A percentile compares a stretch with the other conserved stretches of the same genome.
Conservation (phyloP, 345 rosid genomes). For the Euphorbia lathyris region DNA sequence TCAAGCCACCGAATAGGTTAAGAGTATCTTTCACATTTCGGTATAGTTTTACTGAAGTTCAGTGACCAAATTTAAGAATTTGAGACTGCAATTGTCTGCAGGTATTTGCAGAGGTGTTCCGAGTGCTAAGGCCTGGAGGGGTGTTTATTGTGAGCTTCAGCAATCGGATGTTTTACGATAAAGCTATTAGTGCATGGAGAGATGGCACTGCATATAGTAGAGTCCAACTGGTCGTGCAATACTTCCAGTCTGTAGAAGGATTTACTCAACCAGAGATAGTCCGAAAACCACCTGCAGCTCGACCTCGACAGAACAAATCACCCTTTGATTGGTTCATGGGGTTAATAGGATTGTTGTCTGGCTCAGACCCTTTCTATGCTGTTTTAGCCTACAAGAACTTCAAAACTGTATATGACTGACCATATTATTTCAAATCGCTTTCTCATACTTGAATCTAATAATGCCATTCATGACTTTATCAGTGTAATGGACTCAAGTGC, state of each 20-base stretch:
- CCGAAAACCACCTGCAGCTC: constrained; percentile 42
- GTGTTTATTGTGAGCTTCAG: constrained; percentile 78
- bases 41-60: too few relatives aligned
- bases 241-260: constrained; percentile 71
- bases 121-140: constrained; percentile 80
- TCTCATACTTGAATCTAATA: too few relatives aligned
- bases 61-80: not conserved
- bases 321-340: constrained; percentile 44
- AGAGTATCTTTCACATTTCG: too few relatives aligned
- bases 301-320: constrained; percentile 34
- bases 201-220: constrained; percentile 73
- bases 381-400: constrained; percentile 82
- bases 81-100: constrained; percentile 2
- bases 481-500: too few relatives aligned
- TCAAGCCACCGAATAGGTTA: too few relatives aligned
- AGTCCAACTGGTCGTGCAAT: constrained; percentile 66
- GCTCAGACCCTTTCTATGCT: constrained; percentile 82
- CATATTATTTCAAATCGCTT: too few relatives aligned
- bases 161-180: constrained; percentile 87
- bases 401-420: constrained; percentile 55
- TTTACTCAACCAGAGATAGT: constrained; percentile 67
- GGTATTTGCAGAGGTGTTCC: constrained; percentile 73
- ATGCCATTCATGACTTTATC: too few relatives aligned
- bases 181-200: constrained; percentile 78
- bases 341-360: constrained; percentile 49